phyloP scores from a whole-genome alignment of 768 basidiomycete species.

The Clitopilus passeckerianus region DNA sequence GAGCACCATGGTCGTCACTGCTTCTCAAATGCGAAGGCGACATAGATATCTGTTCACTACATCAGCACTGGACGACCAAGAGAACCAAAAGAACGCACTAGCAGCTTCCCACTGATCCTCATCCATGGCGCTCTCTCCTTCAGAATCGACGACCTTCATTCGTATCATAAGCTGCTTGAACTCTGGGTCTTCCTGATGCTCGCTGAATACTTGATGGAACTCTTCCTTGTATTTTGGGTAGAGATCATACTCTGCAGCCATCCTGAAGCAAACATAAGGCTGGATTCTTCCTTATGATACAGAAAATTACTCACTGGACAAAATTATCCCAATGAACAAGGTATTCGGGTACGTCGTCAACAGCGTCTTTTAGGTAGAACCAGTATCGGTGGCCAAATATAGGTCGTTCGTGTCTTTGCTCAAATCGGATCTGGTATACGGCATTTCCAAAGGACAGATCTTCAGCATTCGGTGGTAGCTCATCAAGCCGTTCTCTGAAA shows the following conservation, averaged over 20 bases:
- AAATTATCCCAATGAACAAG: slow-evolving; percentile 96
- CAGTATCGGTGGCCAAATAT: slow-evolving; percentile 89
- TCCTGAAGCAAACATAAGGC: slow-evolving; percentile 33
- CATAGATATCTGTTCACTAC: slow-evolving; percentile 69
- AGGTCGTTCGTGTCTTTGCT: slow-evolving; percentile 55
- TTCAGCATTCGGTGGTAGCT: slow-evolving; percentile 56
- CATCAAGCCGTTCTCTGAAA: slow-evolving; percentile 65
- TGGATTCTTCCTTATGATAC: not conserved
- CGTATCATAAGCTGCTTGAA: slow-evolving; percentile 78
- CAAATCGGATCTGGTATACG: slow-evolving; percentile 87
- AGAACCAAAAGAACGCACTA: slow-evolving; percentile 54
- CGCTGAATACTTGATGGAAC: slow-evolving; percentile 85
- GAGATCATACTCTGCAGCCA: slow-evolving; percentile 81
- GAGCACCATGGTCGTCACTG: slow-evolving; percentile 15
- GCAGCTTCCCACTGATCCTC: slow-evolving; percentile 98
- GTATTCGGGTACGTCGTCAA: slow-evolving; percentile 96
- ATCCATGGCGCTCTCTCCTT: slow-evolving; percentile 89
- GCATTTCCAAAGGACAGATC: slow-evolving; percentile 86
- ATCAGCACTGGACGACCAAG: slow-evolving; percentile 5
- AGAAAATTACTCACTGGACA: slow-evolving; percentile 59
- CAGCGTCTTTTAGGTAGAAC: slow-evolving; percentile 92
- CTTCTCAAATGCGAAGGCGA: slow-evolving; percentile 91
- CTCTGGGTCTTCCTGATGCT: slow-evolving; percentile 75
- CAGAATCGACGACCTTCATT: slow-evolving; percentile 88
- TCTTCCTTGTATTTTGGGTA: slow-evolving; percentile 74